phyloP scores from a whole-genome alignment of 1,284 basidiomycete species.

The Sanguinoderma infundibulare region DNA sequence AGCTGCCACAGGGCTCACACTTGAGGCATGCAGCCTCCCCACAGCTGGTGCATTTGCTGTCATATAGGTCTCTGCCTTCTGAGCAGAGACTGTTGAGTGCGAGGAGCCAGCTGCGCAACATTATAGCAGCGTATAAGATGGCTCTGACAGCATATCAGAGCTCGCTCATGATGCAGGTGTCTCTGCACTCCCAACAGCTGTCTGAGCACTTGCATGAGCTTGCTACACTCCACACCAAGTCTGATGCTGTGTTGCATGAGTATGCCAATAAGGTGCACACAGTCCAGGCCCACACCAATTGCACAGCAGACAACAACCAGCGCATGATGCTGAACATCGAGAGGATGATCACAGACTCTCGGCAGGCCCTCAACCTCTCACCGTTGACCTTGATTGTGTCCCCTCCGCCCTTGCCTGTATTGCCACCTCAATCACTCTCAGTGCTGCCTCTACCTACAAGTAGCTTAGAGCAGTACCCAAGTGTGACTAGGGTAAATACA shows the following conservation, averaged over 20 bases:
- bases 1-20: too few relatives aligned
- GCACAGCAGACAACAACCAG: neutral
- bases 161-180: neutral
- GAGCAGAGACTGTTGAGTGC: too few relatives aligned
- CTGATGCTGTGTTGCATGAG: neutral
- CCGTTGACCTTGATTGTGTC: too few relatives aligned
- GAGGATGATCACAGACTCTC: neutral
- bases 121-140: too few relatives aligned
- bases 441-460: too few relatives aligned
- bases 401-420: too few relatives aligned
- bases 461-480: too few relatives aligned
- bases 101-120: too few relatives aligned
- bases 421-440: neutral
- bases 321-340: neutral
- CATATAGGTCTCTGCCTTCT: too few relatives aligned
- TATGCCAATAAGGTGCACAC: neutral
- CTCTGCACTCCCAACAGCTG: neutral
- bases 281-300: neutral
- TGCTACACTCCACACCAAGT: neutral
- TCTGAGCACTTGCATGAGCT: neutral
- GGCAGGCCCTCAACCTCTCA: neutral
- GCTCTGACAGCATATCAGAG: neutral
- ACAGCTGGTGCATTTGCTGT: too few relatives aligned
- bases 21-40: too few relatives aligned
- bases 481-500: too few relatives aligned